Evolutionary conservation across 352 stramenopile genomes (phyloP).

Genomic region (Phytophthora quininea): DNA sequence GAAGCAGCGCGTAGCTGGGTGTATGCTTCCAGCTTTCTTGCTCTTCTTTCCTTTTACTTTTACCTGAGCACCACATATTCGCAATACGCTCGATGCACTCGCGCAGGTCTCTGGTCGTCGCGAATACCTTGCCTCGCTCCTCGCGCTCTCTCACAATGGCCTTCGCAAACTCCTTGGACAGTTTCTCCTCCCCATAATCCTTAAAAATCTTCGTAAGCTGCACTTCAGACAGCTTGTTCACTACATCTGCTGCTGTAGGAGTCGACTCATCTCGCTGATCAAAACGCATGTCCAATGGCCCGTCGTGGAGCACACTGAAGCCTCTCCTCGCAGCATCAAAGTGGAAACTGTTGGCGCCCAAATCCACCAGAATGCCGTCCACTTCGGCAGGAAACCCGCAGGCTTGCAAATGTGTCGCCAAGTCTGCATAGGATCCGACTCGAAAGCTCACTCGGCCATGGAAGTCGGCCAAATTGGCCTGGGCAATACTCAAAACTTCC

Average conservation of each 20-base stretch:
- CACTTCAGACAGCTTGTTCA: conserved; percentile 78
- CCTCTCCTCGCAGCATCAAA: conserved; percentile 71
- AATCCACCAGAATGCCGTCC: conserved; percentile 76
- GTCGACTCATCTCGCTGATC: conserved; percentile 41
- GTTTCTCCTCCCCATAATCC: conserved; percentile 70
- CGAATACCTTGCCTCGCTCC: conserved; percentile 50
- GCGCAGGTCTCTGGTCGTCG: conserved; percentile 67
- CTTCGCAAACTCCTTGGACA: conserved; percentile 84
- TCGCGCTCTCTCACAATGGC: conserved; percentile 76
- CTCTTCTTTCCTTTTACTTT: conserved; percentile 22
- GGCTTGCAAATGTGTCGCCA: conserved; percentile 41
- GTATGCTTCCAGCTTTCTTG: conserved; percentile 39
- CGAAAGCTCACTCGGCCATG: conserved; percentile 58
- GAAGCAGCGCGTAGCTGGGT: conserved; percentile 81
- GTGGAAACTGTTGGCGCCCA: conserved; percentile 86
- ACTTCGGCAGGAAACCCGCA: conserved; percentile 56
- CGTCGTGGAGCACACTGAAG: conserved; percentile 78
- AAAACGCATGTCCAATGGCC: conserved; percentile 84
- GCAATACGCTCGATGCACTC: conserved; percentile 81
- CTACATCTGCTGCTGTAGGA: conserved; percentile 60
- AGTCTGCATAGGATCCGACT: conserved; percentile 65
- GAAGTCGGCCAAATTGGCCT: conserved; percentile 54
- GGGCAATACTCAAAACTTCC: conserved; percentile 66
- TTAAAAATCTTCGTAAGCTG: conserved; percentile 79
- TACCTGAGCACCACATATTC: conserved; percentile 57